Base-by-base conservation (phyloP, 176 grass and related monocot species). In the Tillandsia leiboldiana region DNA sequence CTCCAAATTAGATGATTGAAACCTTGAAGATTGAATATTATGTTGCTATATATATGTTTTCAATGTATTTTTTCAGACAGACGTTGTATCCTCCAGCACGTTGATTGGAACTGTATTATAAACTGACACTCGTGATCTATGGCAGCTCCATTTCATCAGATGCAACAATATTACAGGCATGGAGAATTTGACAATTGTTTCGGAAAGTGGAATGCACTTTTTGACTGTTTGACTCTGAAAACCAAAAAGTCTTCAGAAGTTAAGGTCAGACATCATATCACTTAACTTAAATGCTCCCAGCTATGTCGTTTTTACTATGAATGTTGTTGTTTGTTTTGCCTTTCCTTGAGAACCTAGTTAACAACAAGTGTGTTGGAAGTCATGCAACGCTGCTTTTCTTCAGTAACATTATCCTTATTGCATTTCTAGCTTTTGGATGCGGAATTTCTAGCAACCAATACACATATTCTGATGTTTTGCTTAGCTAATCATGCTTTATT, bases 161-260 rank as follows among this genome's bases (percentile, higher is more conserved):
- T 99, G 94, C 84, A 99, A 79, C 51, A 23, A 61, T 99, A 99
- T 64, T 90, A 93, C 77, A 81, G 89, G 70, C 10, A 73, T 53
- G 94, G 88, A n/a, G 82, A 86, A 2, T 93, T 88, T 47, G 89
- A 93, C 77, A 84, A 53, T 77, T 99, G 89, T 73, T 93, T 92
- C 50, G 47, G 82, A 49, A 93, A 93, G 54, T 97, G 87, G 94
- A 77, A 73, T 9, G 81, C 73, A 17, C 94, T 97, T 8, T 53
- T 85, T 42, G 89, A 90, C 77, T 97, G 94, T 75, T 78, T 97
- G 59, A 29, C 17, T 52, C 82, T 90, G 49, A 90, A 82, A 83
- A 93, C 89, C 6, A 97, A 87, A 83, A 72, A 49, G 20, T 9
- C 0, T 47, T 77, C 77, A 42, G 61, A 90, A 79, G 66, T 80